phyloP scores from a whole-genome alignment of 2,329 filamentous ascomycete genomes.

The Tolypocladium nubicola region DNA sequence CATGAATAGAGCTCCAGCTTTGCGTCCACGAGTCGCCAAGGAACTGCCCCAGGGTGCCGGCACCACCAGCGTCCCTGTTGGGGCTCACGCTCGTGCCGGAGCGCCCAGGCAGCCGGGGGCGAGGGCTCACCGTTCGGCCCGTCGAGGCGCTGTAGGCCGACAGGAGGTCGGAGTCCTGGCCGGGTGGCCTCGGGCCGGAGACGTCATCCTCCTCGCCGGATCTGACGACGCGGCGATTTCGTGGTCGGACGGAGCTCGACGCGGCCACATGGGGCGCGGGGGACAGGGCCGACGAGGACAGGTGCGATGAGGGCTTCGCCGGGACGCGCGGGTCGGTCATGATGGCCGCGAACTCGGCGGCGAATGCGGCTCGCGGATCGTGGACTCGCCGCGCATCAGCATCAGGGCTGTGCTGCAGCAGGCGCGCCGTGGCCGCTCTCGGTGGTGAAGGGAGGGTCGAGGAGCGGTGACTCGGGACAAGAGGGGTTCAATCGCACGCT shows the following conservation, averaged over 20 bases:
- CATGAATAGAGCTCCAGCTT: constrained; percentile 45
- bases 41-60: constrained; percentile 27
- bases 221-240: constrained; percentile 36
- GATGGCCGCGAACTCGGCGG: constrained; percentile 20
- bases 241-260: constrained; percentile 32
- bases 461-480: background rate
- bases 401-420: constrained; percentile 16
- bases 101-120: constrained; percentile 34
- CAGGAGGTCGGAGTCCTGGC: constrained; percentile 13
- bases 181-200: constrained; percentile 19
- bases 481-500: background rate
- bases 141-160: constrained; percentile 23
- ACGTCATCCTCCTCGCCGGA: constrained; percentile 16
- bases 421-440: background rate
- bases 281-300: constrained; percentile 35
- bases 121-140: constrained; percentile 36
- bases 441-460: background rate
- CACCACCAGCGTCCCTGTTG: constrained; percentile 17
- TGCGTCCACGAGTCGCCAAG: constrained; percentile 41
- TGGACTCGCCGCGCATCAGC: constrained; percentile 13
- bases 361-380: constrained; percentile 18
- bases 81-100: constrained; percentile 13
- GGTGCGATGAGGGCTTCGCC: constrained; percentile 21
- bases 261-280: constrained; percentile 30
- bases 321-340: constrained; percentile 24